Evolutionary conservation across 2,329 filamentous ascomycete species (phyloP).

Genomic region (Daldinia sp.): DNA sequence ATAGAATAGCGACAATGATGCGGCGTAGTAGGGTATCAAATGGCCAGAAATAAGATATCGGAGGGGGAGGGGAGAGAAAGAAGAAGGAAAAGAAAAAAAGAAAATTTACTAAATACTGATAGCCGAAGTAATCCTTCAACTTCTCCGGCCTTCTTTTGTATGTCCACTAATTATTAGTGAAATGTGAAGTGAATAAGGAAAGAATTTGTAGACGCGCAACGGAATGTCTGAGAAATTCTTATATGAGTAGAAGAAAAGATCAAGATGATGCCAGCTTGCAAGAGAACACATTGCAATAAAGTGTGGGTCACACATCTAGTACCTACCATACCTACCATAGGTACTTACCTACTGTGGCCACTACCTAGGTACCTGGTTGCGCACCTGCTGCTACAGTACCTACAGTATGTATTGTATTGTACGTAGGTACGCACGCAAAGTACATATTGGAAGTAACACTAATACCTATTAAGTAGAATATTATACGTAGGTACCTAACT

Average conservation of each 20-base stretch:
- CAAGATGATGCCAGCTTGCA: constrained; percentile 46
- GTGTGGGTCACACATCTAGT: constrained; percentile 40
- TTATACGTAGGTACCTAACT: too few species aligned
- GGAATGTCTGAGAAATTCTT: constrained; percentile 40
- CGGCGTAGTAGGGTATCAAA: neutral
- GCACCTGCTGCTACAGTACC: too few species aligned
- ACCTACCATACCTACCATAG: too few species aligned
- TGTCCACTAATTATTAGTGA: constrained; percentile 8
- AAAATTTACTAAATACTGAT: constrained; percentile 29
- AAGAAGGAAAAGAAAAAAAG: constrained; percentile 23
- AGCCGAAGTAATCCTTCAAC: constrained; percentile 33
- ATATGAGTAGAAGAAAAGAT: constrained; percentile 41
- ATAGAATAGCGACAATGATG: neutral
- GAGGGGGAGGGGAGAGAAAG: constrained; percentile 7
- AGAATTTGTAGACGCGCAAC: constrained; percentile 24
- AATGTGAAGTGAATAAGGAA: constrained; percentile 23
- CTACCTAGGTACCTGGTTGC: too few species aligned
- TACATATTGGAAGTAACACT: too few species aligned
- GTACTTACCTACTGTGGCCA: too few species aligned
- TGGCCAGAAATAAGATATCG: constrained; percentile 14
- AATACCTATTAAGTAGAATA: too few species aligned
- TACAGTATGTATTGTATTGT: too few species aligned
- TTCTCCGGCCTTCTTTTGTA: constrained; percentile 36
- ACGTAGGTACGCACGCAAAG: too few species aligned
- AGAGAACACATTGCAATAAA: constrained; percentile 48